phyloP scores from a whole-genome alignment of 495 filamentous ascomycete species.

The Penicillium coffeae region DNA sequence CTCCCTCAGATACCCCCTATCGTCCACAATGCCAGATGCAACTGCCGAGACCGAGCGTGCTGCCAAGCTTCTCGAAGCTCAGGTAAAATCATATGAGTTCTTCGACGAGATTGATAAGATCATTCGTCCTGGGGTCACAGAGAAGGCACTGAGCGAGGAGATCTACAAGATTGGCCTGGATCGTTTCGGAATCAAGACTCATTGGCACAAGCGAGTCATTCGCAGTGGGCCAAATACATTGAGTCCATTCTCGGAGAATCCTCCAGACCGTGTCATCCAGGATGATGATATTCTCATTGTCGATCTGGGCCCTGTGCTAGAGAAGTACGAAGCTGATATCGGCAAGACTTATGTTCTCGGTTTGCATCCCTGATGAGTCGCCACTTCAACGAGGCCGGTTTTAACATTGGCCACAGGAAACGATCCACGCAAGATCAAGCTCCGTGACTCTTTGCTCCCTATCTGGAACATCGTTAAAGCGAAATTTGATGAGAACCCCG shows the following conservation, averaged over 20 bases:
- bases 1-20: background rate
- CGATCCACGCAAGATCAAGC: conserved; percentile 37
- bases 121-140: conserved; percentile 42
- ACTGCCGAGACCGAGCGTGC: conserved; percentile 24
- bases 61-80: conserved; percentile 36
- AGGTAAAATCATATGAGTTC: conserved; percentile 40
- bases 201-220: conserved; percentile 52
- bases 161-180: conserved; percentile 44
- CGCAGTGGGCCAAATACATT: conserved; percentile 49
- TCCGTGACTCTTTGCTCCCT: conserved; percentile 43
- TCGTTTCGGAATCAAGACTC: conserved; percentile 40
- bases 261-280: conserved; percentile 45
- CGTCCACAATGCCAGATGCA: background rate
- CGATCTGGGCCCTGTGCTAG: conserved; percentile 49
- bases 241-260: conserved; percentile 42
- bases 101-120: conserved; percentile 49
- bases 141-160: conserved; percentile 44
- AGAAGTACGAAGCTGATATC: conserved; percentile 50
- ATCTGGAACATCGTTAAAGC: conserved; percentile 40
- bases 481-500: conserved; percentile 26
- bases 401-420: conserved; percentile 2
- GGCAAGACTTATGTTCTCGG: conserved; percentile 48
- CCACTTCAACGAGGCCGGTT: background rate
- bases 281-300: conserved; percentile 47
- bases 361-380: background rate